These are phyloP conservation scores for Botrytis hyacinthi DNA, from an alignment of 2,329 filamentous ascomycete genomes.

Conservation along the genomic window DNA sequence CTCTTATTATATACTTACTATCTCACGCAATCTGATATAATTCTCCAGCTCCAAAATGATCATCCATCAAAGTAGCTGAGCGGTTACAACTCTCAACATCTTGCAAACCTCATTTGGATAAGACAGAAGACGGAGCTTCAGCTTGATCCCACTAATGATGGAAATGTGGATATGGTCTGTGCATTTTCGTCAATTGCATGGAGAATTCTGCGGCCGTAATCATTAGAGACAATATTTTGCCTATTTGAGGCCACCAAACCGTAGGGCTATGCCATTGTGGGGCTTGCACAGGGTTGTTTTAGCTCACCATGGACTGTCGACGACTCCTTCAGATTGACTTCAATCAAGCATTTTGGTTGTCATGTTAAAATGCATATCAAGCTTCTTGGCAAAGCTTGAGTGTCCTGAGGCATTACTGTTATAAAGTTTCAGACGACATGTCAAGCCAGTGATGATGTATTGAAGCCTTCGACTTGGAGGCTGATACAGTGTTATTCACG, in stretches of 20 bases:
- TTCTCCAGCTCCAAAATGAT: background rate
- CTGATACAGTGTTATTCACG: background rate
- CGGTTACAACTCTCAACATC: background rate
- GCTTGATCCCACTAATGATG: background rate
- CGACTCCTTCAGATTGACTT: background rate
- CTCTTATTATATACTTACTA: slow-evolving; percentile 13
- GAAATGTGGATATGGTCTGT: background rate
- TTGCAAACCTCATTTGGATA: slow-evolving; percentile 8
- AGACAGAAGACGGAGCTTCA: background rate
- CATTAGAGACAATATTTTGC: background rate
- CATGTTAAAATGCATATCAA: background rate
- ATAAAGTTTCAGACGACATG: background rate
- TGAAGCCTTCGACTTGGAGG: background rate
- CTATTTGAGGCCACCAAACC: background rate
- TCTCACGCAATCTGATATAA: background rate
- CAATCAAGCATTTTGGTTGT: background rate
- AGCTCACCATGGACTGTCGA: background rate
- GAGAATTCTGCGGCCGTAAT: background rate
- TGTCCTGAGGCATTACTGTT: background rate
- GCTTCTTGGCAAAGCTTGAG: background rate
- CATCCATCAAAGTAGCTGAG: background rate
- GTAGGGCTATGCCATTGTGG: background rate
- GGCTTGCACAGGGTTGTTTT: background rate
- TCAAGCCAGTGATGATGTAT: background rate
- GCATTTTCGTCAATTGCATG: background rate